phyloP scores from a whole-genome alignment of 495 filamentous ascomycete species.

The Penicillium crystallinum region DNA sequence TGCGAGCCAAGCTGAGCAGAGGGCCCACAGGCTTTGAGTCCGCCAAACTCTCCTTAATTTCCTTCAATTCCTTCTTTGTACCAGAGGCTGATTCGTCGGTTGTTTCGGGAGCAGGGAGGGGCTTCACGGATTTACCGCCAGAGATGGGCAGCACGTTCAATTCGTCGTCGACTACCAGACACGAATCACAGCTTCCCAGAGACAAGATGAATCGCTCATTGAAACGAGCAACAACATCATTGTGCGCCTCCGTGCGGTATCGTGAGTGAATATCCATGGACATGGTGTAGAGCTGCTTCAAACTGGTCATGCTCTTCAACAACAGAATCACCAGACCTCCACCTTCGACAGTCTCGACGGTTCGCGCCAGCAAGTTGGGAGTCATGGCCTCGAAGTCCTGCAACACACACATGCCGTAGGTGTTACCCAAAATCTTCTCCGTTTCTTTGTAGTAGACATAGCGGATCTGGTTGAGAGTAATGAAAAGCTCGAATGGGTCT shows the following conservation, averaged over 20 bases:
- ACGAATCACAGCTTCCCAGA: slow-evolving; percentile 87
- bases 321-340: slow-evolving; percentile 88
- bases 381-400: slow-evolving; percentile 99
- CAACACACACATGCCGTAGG: slow-evolving; percentile 96
- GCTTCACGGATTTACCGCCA: slow-evolving; percentile 86
- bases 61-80: slow-evolving; percentile 70
- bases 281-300: slow-evolving; percentile 95
- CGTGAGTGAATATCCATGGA: slow-evolving; percentile 98
- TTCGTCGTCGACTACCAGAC: slow-evolving; percentile 95
- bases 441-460: slow-evolving; percentile 99
- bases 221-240: slow-evolving; percentile 92
- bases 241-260: slow-evolving; percentile 94
- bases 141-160: slow-evolving; percentile 97
- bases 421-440: slow-evolving; percentile 98
- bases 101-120: slow-evolving; percentile 64
- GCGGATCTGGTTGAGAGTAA: slow-evolving; percentile 92
- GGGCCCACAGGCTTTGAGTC: slow-evolving; percentile 84
- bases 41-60: slow-evolving; percentile 79
- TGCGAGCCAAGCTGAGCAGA: slow-evolving; percentile 76
- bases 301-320: slow-evolving; percentile 91
- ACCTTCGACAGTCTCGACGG: slow-evolving; percentile 96
- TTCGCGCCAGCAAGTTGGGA: slow-evolving; percentile 89
- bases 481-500: slow-evolving; percentile 96
- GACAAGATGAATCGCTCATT: slow-evolving; percentile 98
- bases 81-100: slow-evolving; percentile 60